Evolutionary conservation across 208 protist genomes (phyloP).

Genomic region (Endotrypanum monterogeii): DNA sequence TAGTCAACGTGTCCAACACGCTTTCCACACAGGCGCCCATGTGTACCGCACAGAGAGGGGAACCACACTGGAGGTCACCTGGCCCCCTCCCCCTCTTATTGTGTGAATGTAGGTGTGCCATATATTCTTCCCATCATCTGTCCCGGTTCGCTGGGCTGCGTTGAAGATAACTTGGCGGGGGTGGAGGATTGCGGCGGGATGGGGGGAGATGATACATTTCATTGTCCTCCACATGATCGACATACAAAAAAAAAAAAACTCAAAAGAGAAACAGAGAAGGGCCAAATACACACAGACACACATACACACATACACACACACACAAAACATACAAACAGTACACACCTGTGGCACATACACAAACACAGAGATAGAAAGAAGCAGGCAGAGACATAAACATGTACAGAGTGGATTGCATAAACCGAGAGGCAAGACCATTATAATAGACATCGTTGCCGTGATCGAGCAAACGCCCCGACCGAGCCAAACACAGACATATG

Average conservation of each 20-base stretch:
- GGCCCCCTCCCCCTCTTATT: background rate
- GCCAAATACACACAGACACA: constrained; percentile 6
- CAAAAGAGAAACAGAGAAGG: background rate
- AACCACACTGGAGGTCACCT: background rate
- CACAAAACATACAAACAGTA: background rate
- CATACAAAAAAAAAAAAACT: too few relatives aligned
- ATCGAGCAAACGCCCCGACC: background rate
- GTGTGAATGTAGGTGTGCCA: too few relatives aligned
- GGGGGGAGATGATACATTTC: background rate
- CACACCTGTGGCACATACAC: constrained; percentile 4
- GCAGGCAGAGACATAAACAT: background rate
- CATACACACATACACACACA: constrained; percentile 8
- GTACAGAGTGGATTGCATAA: background rate
- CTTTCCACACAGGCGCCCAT: background rate
- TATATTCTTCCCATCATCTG: too few relatives aligned
- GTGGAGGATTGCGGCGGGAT: too few relatives aligned
- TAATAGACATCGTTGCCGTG: background rate
- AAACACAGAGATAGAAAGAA: constrained; percentile 1
- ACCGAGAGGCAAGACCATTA: background rate
- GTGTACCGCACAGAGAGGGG: background rate
- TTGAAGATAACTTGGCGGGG: too few relatives aligned
- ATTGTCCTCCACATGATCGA: background rate
- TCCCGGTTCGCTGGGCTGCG: too few relatives aligned
- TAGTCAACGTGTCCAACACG: background rate
- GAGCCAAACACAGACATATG: background rate